Conservation (phyloP, 2,329 filamentous ascomycete species). For the Alternaria tenuissima region DNA sequence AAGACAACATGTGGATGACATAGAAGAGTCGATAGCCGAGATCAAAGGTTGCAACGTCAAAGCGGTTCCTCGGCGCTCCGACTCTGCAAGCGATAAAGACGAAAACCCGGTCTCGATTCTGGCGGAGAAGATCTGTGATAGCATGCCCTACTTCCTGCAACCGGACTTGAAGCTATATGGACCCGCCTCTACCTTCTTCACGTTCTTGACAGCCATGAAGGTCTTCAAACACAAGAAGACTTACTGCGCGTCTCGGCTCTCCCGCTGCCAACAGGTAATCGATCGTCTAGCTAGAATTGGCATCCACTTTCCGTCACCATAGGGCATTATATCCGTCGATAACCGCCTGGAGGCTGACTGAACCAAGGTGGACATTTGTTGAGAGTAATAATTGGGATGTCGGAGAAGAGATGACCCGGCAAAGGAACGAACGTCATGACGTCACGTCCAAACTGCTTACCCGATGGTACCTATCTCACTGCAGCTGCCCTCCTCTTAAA, state of each 20-base stretch:
- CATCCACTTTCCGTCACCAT: background rate
- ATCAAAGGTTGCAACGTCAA: background rate
- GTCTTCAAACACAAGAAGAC: constrained; percentile 2
- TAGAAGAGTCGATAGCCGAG: background rate
- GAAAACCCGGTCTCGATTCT: background rate
- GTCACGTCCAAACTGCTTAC: background rate
- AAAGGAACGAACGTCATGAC: background rate
- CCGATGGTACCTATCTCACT: background rate
- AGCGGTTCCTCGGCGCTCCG: background rate
- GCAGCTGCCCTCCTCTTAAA: background rate
- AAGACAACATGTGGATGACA: background rate
- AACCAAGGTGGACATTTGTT: background rate
- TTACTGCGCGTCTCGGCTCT: background rate
- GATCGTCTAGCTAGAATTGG: constrained; percentile 3
- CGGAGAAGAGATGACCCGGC: background rate
- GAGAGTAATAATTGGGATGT: background rate
- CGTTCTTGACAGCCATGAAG: constrained; percentile 5
- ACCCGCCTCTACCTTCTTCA: constrained; percentile 4
- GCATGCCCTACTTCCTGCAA: constrained; percentile 10
- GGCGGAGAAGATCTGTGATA: constrained; percentile 13
- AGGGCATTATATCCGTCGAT: background rate
- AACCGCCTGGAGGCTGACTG: too few species aligned
- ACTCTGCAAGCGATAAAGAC: background rate
- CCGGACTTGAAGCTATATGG: constrained; percentile 10
- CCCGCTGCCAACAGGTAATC: background rate